Evolutionary conservation across 2,329 filamentous ascomycete species (phyloP).

Genomic region (Aspergillus sp.): DNA sequence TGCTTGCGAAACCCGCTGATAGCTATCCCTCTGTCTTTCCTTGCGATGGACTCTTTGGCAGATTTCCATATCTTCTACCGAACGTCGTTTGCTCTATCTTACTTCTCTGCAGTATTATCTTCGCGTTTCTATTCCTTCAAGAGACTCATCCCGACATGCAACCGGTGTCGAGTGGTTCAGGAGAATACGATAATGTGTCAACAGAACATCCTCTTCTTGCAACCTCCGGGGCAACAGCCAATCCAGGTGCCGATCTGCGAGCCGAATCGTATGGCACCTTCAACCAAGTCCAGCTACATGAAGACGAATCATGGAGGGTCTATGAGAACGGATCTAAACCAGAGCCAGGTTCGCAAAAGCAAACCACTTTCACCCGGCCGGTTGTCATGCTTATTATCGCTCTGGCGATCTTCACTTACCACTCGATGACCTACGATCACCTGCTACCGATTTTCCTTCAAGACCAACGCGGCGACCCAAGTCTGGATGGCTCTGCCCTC

Average conservation of each 20-base stretch:
- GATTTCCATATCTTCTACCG: slow-evolving; percentile 83
- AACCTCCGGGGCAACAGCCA: slow-evolving; percentile 71
- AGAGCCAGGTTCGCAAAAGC: slow-evolving; percentile 38
- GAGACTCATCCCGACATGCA: slow-evolving; percentile 88
- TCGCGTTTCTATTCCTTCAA: slow-evolving; percentile 77
- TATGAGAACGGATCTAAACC: slow-evolving; percentile 46
- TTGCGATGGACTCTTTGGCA: slow-evolving; percentile 66
- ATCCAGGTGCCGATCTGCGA: slow-evolving; percentile 70
- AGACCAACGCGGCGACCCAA: slow-evolving; percentile 53
- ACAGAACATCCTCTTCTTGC: slow-evolving; percentile 74
- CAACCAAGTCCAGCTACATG: slow-evolving; percentile 55
- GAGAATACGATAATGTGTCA: slow-evolving; percentile 41
- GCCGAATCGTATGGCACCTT: slow-evolving; percentile 81
- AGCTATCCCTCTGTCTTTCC: slow-evolving; percentile 73
- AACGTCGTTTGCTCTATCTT: slow-evolving; percentile 80
- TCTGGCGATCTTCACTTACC: slow-evolving; percentile 87
- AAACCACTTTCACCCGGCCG: slow-evolving; percentile 58
- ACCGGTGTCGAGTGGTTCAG: slow-evolving; percentile 43
- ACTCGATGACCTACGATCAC: slow-evolving; percentile 93
- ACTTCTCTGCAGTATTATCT: slow-evolving; percentile 73
- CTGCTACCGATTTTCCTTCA: slow-evolving; percentile 91
- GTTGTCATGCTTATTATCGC: slow-evolving; percentile 78
- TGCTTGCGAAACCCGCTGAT: slow-evolving; percentile 74
- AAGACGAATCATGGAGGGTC: slow-evolving; percentile 54
- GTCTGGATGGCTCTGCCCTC: slow-evolving; percentile 45